Conservation (phyloP, 306 rosid genomes). For the Pachyrhizus erosus region DNA sequence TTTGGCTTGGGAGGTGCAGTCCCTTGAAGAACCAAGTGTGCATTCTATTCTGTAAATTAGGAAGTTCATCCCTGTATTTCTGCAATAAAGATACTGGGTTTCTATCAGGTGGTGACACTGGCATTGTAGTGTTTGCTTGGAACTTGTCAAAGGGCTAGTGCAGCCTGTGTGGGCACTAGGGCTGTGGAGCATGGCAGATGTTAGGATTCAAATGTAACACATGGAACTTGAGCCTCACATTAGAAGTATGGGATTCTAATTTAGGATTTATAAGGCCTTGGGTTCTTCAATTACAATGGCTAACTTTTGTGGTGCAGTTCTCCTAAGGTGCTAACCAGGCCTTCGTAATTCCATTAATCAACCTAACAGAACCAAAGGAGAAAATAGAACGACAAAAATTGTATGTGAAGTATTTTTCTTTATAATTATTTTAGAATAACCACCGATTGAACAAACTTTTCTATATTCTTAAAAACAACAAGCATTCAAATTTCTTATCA, state of each 20-base stretch:
- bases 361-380: background rate
- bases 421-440: slow-evolving; percentile 11
- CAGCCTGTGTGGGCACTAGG: background rate
- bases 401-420: slow-evolving; percentile 7
- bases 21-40: background rate
- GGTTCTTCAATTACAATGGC: background rate
- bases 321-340: slow-evolving; percentile 25
- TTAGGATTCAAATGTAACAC: background rate
- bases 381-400: background rate
- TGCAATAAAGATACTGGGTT: background rate
- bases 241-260: background rate
- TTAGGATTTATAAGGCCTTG: background rate
- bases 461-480: slow-evolving; percentile 14
- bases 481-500: slow-evolving; percentile 23
- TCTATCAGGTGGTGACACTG: background rate
- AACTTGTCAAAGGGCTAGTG: background rate
- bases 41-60: background rate
- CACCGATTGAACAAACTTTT: background rate
- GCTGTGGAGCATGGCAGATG: background rate
- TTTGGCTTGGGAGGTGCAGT: background rate
- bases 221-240: background rate
- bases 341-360: slow-evolving; percentile 13
- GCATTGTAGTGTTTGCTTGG: background rate
- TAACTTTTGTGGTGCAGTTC: background rate
- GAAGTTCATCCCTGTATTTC: background rate